phyloP scores from a whole-genome alignment of 2,329 filamentous ascomycete genomes.

The Fusarium xyrophilum region DNA sequence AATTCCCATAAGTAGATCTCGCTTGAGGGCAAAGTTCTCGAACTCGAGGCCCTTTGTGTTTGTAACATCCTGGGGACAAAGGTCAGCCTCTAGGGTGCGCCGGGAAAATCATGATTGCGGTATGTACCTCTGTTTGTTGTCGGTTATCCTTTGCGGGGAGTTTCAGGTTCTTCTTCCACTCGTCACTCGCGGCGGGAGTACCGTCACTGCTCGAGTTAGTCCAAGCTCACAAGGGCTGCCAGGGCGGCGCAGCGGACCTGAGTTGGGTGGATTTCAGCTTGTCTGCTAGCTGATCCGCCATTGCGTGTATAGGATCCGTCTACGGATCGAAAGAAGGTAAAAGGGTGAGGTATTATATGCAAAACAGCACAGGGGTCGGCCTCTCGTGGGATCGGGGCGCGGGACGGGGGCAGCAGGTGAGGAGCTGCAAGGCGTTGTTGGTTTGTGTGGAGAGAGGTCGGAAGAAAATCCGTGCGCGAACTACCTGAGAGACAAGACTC shows the following conservation, averaged over 20 bases:
- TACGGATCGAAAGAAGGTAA: slow-evolving; percentile 36
- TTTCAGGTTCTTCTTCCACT: slow-evolving; percentile 79
- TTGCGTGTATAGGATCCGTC: slow-evolving; percentile 45
- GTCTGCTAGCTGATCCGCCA: slow-evolving; percentile 56
- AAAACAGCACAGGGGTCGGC: slow-evolving; percentile 34
- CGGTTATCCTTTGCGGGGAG: slow-evolving; percentile 76
- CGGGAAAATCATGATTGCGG: background rate
- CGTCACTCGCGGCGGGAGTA: slow-evolving; percentile 55
- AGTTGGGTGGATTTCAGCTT: slow-evolving; percentile 53
- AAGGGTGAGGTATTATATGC: slow-evolving; percentile 30
- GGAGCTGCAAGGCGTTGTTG: slow-evolving; percentile 30
- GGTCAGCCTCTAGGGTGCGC: slow-evolving; percentile 26
- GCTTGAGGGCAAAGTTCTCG: slow-evolving; percentile 94
- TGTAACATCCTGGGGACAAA: slow-evolving; percentile 80
- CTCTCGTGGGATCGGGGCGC: slow-evolving; percentile 20
- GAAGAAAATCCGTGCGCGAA: slow-evolving; percentile 31
- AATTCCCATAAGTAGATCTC: slow-evolving; percentile 97
- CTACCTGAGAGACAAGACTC: slow-evolving; percentile 28
- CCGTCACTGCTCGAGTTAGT: slow-evolving; percentile 56
- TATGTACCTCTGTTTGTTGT: slow-evolving; percentile 77
- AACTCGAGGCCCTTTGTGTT: slow-evolving; percentile 98
- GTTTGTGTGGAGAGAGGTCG: slow-evolving; percentile 21
- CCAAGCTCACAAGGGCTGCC: slow-evolving; percentile 36
- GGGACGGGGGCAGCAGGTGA: slow-evolving; percentile 26
- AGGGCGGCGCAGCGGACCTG: slow-evolving; percentile 46